Evolutionary conservation across 768 basidiomycete genomes (phyloP).

Genomic region (Suillus hirtellus): DNA sequence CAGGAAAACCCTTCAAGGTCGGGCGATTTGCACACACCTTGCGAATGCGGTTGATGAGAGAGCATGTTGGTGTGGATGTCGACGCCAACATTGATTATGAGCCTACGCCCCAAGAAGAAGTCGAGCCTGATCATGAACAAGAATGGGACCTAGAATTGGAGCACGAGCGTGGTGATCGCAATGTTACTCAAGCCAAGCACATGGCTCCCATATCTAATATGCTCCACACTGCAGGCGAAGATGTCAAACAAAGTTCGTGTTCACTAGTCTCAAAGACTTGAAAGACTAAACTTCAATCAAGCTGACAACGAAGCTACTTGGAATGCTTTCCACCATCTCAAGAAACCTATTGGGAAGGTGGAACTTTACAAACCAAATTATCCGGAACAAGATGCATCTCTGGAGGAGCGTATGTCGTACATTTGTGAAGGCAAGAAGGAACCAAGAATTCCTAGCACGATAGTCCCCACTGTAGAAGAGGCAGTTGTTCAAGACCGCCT

Average conservation of each 20-base stretch:
- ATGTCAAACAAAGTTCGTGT: slow-evolving; percentile 51
- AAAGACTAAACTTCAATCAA: slow-evolving; percentile 27
- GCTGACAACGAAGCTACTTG: slow-evolving; percentile 43
- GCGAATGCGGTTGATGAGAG: slow-evolving; percentile 91
- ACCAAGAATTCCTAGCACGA: slow-evolving; percentile 59
- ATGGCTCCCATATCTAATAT: slow-evolving; percentile 35
- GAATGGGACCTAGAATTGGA: slow-evolving; percentile 78
- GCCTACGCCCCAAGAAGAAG: slow-evolving; percentile 53
- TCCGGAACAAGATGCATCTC: slow-evolving; percentile 31
- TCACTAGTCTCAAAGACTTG: not conserved
- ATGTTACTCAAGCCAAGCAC: slow-evolving; percentile 43
- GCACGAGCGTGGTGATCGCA: slow-evolving; percentile 49
- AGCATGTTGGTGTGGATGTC: slow-evolving; percentile 94
- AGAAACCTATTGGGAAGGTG: slow-evolving; percentile 27
- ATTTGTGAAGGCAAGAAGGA: slow-evolving; percentile 50
- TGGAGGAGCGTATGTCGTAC: slow-evolving; percentile 54
- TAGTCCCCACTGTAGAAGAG: slow-evolving; percentile 73
- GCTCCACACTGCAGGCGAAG: slow-evolving; percentile 39
- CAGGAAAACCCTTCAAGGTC: slow-evolving; percentile 90
- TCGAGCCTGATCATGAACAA: slow-evolving; percentile 50
- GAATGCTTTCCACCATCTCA: slow-evolving; percentile 36
- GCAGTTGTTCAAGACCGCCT: slow-evolving; percentile 54
- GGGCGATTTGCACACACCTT: slow-evolving; percentile 96
- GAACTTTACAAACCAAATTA: not conserved
- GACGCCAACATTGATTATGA: slow-evolving; percentile 83